Percentiles rank a stretch among this genome's conserved stretches.
These are phyloP conservation scores for Steccherinum ochraceum DNA, from an alignment of 768 basidiomycete species.

Conservation along the genomic window DNA sequence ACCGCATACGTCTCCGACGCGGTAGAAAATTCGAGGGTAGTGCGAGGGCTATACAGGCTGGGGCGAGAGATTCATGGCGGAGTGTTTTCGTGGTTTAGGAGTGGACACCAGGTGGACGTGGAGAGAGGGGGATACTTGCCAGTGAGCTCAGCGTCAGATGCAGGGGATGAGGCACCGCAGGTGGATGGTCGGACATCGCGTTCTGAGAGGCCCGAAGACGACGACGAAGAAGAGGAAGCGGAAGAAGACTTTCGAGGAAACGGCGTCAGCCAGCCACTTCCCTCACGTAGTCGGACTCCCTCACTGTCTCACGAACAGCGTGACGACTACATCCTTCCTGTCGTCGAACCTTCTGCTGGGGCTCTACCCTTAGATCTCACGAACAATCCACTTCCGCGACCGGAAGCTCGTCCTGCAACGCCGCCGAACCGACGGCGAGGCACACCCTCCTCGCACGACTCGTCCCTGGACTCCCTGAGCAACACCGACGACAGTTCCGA, in stretches of 20 bases:
- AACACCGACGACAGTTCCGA: conserved; percentile 12
- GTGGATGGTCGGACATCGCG: too few relatives aligned
- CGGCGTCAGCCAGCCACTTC: too few relatives aligned
- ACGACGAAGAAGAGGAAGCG: conserved; percentile 3
- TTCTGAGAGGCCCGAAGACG: too few relatives aligned
- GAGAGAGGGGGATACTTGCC: conserved; percentile 12
- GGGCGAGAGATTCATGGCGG: too few relatives aligned
- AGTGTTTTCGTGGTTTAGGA: conserved; percentile 2
- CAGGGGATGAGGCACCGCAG: not conserved
- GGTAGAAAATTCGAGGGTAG: conserved; percentile 9
- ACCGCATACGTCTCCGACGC: conserved; percentile 17
- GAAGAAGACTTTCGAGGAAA: too few relatives aligned
- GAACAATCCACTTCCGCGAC: too few relatives aligned
- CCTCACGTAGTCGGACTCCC: too few relatives aligned
- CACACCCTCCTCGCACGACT: not conserved
- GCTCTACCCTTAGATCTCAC: too few relatives aligned
- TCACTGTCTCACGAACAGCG: too few relatives aligned
- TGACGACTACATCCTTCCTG: too few relatives aligned
- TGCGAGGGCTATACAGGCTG: not conserved
- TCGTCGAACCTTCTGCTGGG: too few relatives aligned
- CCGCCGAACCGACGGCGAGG: conserved; percentile 11
- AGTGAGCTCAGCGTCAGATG: conserved; percentile 4
- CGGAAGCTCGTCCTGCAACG: too few relatives aligned
- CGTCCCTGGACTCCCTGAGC: not conserved
- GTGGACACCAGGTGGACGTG: not conserved